Base-by-base conservation (phyloP, 352 stramenopile species). In the Detonula confervacea region DNA sequence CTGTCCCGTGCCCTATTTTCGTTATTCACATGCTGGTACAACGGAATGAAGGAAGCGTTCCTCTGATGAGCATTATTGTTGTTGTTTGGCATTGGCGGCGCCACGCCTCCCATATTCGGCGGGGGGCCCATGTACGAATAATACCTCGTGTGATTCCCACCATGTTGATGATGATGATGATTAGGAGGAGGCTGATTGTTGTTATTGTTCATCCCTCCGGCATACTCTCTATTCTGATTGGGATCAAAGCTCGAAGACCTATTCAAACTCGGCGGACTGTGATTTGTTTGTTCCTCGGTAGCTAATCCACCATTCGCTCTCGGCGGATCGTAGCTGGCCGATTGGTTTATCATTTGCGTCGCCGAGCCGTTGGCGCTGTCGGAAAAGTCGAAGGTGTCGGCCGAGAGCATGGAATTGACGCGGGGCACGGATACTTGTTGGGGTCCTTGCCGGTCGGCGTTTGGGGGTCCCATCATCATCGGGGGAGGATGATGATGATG, bases 321-420 rank as follows among this genome's bases (percentile, higher is more conserved):
- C 30, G 25, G 9, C 56, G 18, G 27, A 51, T 39, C 22, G 29
- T 65, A 30, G 6, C 18, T 30, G 14, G n/a, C 51, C 11, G 35
- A 22, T 30, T 16, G 39, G n/a, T 66, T 35, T 30, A 22, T 52
- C 6, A 6, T 20, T 5, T n/a, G 14, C 12, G 35, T 44, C 6
- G 44, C 25, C 27, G 24, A 29, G 27, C 60, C 42, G 30, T 0
- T 25, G 29, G 46, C 61, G 51, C 25, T 60, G 51, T 70, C 61
- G 33, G 27, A 68, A 55, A 44, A 68, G 60, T 44, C 60, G 16
- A 68, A 68, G 12, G 52, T 61, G 18, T 61, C 52, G 2, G 2
- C 27, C 11, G 29, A 61, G 3, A 42, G 16, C 29, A 5, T 27
- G 20, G 42, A 51, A 16, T 51, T 39, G 51, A 1, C n/a, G 3